Evolutionary conservation across 164 flowering plant species (phyloP).

Genomic region (Kalanchoe fedtschenkoi): DNA sequence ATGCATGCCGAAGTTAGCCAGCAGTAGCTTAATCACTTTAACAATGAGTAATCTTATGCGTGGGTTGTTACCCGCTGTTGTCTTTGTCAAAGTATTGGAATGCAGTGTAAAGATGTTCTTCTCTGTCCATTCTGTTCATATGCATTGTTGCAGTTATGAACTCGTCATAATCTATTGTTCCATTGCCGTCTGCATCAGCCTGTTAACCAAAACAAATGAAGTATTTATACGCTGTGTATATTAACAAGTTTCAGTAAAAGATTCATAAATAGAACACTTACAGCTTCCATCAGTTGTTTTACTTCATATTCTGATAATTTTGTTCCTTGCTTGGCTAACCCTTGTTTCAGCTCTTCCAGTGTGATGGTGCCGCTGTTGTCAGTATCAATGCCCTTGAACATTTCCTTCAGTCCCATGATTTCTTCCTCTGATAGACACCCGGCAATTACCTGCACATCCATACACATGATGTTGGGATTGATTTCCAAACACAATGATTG

Average conservation of each 20-base stretch:
- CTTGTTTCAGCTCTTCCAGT: slow-evolving; percentile 79
- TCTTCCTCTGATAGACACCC: slow-evolving; percentile 96
- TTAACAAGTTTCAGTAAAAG: neutral
- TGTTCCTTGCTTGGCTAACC: slow-evolving; percentile 82
- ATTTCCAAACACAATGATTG: neutral
- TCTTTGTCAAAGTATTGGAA: slow-evolving; percentile 93
- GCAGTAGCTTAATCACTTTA: neutral
- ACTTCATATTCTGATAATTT: slow-evolving; percentile 74
- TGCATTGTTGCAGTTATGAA: slow-evolving; percentile 98
- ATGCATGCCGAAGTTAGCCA: too few relatives aligned
- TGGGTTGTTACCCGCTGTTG: slow-evolving; percentile 62
- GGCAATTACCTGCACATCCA: slow-evolving; percentile 57
- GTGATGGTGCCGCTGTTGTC: slow-evolving; percentile 91
- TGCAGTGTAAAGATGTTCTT: slow-evolving; percentile 89
- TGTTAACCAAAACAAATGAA: slow-evolving; percentile 14
- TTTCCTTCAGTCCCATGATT: slow-evolving; percentile 78
- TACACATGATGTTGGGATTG: neutral
- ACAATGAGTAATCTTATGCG: neutral
- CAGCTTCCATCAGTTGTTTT: slow-evolving; percentile 90
- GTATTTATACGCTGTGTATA: too few relatives aligned
- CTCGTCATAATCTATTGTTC: slow-evolving; percentile 85
- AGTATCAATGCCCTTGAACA: slow-evolving; percentile 85
- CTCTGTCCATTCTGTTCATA: slow-evolving; percentile 80
- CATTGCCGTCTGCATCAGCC: slow-evolving; percentile 99
- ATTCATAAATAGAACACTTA: slow-evolving; percentile 23